Evolutionary conservation across 345 rosid genomes (phyloP), one percentile per base, ranked within the genome.

Genomic region (Camelina laxa): DNA sequence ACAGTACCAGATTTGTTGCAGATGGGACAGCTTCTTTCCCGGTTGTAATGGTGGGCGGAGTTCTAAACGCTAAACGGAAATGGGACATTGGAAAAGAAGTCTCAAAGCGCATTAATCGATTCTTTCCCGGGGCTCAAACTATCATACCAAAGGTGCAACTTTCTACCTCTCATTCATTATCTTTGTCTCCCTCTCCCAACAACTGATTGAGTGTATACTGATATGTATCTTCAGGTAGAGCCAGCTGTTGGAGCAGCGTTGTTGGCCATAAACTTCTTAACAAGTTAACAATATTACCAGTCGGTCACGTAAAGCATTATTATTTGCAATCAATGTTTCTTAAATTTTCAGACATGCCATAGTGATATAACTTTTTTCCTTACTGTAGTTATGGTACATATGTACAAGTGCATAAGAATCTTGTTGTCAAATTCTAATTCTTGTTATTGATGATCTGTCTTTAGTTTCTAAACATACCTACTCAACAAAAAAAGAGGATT

Each of bases 221-320:
- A 15, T 65, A 48, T 71, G 56, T 50, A 47, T 77, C 14, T 57
- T 76, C 86, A 86, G 89, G 83, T 84, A 49, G 89, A 86, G 77
- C 89, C 89, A 60, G 89, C 89, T 9, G 85, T 84, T 62, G 89
- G 89, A 35, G 87, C 89, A 31, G 89, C 89, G 45, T 76, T 84
- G 62, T 66, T 84, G 65, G 87, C 85, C 16, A 76, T 80, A 79
- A 84, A 82, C 70, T 82, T 84, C 70, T 76, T 80, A 6, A 24
- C 75, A 75, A 80, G 74, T 50, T 79, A 70, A 41, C 58, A 53
- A 55, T 61, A 69, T 53, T 39, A 78, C 20, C 63, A 31, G 19
- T 16, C 17, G 30, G 49, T 33, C 49, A 65, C 27, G n/a, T 33
- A 24, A 31, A 42, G 38, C 35, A 65, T 45, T 15, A 38, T 30